A percentile compares a stretch with the other conserved stretches of the same genome.
phyloP scores from a whole-genome alignment of 768 basidiomycete genomes.

The Exsudoporus frostii region DNA sequence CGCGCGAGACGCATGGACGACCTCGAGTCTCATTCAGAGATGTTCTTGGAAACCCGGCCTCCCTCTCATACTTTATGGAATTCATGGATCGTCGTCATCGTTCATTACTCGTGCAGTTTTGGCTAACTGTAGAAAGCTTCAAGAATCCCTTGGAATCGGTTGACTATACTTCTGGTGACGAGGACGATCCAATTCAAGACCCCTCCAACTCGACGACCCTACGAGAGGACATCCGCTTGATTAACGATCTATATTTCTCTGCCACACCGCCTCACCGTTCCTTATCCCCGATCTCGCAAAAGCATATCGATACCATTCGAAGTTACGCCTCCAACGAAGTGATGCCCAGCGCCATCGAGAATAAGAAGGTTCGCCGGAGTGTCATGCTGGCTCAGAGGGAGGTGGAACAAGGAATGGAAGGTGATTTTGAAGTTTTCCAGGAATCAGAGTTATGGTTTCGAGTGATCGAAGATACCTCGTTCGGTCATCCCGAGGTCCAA shows the following conservation, averaged over 20 bases:
- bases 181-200: slow-evolving; percentile 59
- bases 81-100: slow-evolving; percentile 91
- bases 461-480: slow-evolving; percentile 68
- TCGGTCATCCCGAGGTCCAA: slow-evolving; percentile 15
- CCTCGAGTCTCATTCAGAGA: slow-evolving; percentile 65
- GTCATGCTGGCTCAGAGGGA: slow-evolving; percentile 84
- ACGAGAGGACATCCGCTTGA: slow-evolving; percentile 85
- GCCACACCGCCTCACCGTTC: slow-evolving; percentile 53
- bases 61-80: slow-evolving; percentile 96
- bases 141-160: slow-evolving; percentile 91
- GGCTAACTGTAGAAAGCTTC: slow-evolving; percentile 96
- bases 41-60: slow-evolving; percentile 83
- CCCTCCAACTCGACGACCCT: slow-evolving; percentile 57
- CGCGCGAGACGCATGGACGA: slow-evolving; percentile 43
- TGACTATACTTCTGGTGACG: slow-evolving; percentile 58
- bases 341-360: slow-evolving; percentile 36
- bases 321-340: slow-evolving; percentile 56
- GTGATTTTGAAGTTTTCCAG: slow-evolving; percentile 87
- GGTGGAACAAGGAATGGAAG: slow-evolving; percentile 85
- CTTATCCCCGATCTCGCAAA: slow-evolving; percentile 62
- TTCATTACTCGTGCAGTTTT: slow-evolving; percentile 90
- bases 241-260: slow-evolving; percentile 85
- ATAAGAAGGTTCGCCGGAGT: slow-evolving; percentile 64
- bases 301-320: slow-evolving; percentile 68
- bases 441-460: slow-evolving; percentile 91